Base-by-base conservation (phyloP, 331 rosid genomes). In the Acacia pycnantha region DNA sequence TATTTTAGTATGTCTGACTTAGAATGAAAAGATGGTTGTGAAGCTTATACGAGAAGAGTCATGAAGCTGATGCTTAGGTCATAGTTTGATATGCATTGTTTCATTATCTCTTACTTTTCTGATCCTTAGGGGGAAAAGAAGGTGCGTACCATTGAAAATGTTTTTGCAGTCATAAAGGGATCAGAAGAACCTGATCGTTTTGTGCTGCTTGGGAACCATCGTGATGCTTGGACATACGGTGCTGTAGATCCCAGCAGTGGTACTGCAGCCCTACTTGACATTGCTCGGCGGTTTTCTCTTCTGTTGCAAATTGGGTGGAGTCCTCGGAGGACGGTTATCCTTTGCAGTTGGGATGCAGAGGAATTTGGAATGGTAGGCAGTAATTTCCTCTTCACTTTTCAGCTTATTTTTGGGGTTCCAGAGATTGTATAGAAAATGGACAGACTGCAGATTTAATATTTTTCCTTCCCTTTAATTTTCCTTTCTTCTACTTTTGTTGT, bases 171-270 rank as follows among this genome's bases (percentile, higher is more conserved):
- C 76, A 88, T 95, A 88, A 86, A 86, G 79, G 99, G 98, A 22
- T 82, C 56, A 2, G 94, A 93, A 85, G 98, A 95, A 84, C 92
- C 97, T 19, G 98, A 95, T 85, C 89, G 99, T 41, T 87, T 84
- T 89, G 99, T 95, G 87, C 85, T 95, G 62, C 95, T 95, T 67
- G 99, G 99, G 26, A 95, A 95, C 84, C 99, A 95, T 74, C 90
- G 99, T 88, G 99, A 95, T 89, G 99, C 99, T 72, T 95, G 99
- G 99, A 90, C 96, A 0, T 95, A 85, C 76, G 99, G 99, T 46
- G 98, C 99, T 71, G 99, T 95, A 72, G 99, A 95, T 69, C 99
- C 99, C 54, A 88, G 93, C 88, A 95, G 99, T 78, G 99, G 99
- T 54, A 95, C 99, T 29, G 98, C 99, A 40, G 91, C 94, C 2